phyloP scores from a whole-genome alignment of 495 filamentous ascomycete species.

The Neurospora sp. region DNA sequence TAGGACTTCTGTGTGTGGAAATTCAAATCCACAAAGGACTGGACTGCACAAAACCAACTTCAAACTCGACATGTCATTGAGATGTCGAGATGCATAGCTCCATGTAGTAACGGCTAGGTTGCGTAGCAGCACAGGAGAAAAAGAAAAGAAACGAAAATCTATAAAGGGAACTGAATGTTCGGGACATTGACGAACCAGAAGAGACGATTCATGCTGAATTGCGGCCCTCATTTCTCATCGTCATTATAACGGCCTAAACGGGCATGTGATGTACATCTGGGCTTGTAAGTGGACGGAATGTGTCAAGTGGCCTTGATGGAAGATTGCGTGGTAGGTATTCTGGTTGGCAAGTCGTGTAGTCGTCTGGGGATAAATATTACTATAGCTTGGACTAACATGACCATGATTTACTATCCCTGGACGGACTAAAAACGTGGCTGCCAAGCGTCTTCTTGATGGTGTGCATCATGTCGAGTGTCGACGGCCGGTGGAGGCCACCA shows the following conservation, averaged over 20 bases:
- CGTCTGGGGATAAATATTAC: background rate
- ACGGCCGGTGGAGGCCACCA: background rate
- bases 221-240: background rate
- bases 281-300: background rate
- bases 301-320: background rate
- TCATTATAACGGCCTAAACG: background rate
- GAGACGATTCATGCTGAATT: background rate
- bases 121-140: background rate
- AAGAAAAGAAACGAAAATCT: background rate
- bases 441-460: background rate
- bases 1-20: background rate
- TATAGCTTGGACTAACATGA: background rate
- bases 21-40: background rate
- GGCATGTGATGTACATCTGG: background rate
- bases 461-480: background rate
- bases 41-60: background rate
- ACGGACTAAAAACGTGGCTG: background rate
- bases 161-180: background rate
- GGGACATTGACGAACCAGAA: background rate
- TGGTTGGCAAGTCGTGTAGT: background rate
- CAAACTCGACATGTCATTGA: background rate
- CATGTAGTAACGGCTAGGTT: background rate
- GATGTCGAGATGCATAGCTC: background rate
- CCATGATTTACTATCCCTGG: background rate
- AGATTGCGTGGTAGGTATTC: background rate